Conservation (phyloP, 257 asterid species). For the Gentiana dahurica region DNA sequence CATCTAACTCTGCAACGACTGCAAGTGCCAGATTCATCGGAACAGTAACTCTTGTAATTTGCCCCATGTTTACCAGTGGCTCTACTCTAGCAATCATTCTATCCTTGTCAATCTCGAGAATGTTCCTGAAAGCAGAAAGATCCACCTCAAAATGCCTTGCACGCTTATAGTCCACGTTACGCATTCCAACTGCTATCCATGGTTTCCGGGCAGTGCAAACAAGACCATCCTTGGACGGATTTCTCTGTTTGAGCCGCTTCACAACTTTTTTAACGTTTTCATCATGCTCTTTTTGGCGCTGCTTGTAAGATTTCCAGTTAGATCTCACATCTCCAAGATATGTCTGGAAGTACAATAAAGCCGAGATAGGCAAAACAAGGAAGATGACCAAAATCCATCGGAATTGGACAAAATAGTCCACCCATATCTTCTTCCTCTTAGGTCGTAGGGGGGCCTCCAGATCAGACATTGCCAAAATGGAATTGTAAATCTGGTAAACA, state of each 20-base stretch:
- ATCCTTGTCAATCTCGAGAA: constrained; percentile 62
- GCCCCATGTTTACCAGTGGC: constrained; percentile 97
- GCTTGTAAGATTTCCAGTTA: constrained; percentile 63
- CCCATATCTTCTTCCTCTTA: constrained; percentile 78
- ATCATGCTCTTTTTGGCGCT: constrained; percentile 46
- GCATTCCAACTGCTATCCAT: constrained; percentile 79
- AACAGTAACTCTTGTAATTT: constrained; percentile 71
- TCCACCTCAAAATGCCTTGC: constrained; percentile 94
- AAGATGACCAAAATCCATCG: constrained; percentile 91
- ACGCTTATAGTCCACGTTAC: constrained; percentile 86
- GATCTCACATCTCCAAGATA: constrained; percentile 77
- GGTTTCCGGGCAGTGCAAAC: constrained; percentile 93
- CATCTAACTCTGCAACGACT: constrained; percentile 95
- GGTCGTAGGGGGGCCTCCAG: constrained; percentile 92
- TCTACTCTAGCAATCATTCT: constrained; percentile 83
- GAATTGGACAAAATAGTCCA: constrained; percentile 73
- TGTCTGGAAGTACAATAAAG: constrained; percentile 56
- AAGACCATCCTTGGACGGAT: constrained; percentile 40
- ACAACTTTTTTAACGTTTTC: constrained; percentile 42
- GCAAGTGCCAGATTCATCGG: constrained; percentile 86
- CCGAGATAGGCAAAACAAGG: constrained; percentile 77
- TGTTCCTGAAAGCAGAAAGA: constrained; percentile 74
- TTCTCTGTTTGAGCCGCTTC: constrained; percentile 36
- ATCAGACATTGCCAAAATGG: constrained; percentile 49
- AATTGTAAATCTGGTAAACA: no score